Evolutionary conservation across 108 stramenopile genomes (phyloP), one percentile per base, ranked within the genome.

Genomic region (Skeletonema grethae): DNA sequence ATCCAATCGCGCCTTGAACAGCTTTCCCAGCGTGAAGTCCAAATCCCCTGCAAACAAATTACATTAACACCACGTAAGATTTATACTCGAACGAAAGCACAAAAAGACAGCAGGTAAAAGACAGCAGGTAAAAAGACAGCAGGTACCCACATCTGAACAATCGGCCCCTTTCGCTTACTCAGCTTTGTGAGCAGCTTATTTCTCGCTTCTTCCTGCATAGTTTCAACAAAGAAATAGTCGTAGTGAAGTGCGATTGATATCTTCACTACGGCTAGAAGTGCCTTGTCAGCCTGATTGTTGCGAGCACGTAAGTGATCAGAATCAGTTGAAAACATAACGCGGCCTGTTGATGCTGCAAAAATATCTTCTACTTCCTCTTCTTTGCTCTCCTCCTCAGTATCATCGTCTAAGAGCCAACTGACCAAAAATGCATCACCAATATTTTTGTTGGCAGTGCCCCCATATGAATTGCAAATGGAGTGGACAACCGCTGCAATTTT

Each of bases 1-100:
- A 90, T 43, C 98, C 98, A 48, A 98, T 96, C 6, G 97, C 97
- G 9, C 98, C 98, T 73, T 97, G 96, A n/a, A 98, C 91, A 46
- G 98, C 98, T 84, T 88, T 94, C 50, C 97, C 98, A 25, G 92
- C 87, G 76, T 97, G 97, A 34, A 98, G 75, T 18, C 98, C 98
- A 72, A 93, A 95, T 30, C 98, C 98, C 50, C 46, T 48, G 18
- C 16, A 48, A 48, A 48, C 46, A n/a, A 48, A 24, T 84, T 34
- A 3, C 25, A 28, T 28, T 28, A 4, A 45, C 48, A 30, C 20
- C 12, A 22, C 28, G 62, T 65, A 73, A 36, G 43, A 58, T 18
- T 1, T 8, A 7, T 34, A 34, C 32, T 34, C 3, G 32, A 4
- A 34, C 1, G 32, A 34, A 34, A 34, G 32, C 4, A 0, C 32